Evolutionary conservation across 2,329 filamentous ascomycete species (phyloP), one percentile per base, ranked within the genome.

Genomic region (Pseudocercospora cruenta): DNA sequence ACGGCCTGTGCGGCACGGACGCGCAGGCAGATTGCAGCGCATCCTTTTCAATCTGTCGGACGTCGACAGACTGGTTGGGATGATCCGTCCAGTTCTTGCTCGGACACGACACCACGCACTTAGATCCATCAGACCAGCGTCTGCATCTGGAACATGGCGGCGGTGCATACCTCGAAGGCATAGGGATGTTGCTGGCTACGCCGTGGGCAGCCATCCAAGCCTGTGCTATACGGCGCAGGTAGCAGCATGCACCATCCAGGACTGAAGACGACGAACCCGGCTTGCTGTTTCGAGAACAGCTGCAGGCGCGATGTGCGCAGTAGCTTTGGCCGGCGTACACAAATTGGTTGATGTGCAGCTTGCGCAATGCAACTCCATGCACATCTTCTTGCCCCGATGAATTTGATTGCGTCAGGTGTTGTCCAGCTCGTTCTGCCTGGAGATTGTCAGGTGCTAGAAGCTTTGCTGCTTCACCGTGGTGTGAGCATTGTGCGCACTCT

Each of bases 401-500:
- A 19, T 19, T 6, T 19, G 39, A 16, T 43, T 19, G 39, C 39
- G 39, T 8, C 39, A 19, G 16, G 39, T 43, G 39, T 43, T 19
- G 39, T 7, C 39, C 39, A 43, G 39, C 39, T 43, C 39, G 16
- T 43, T 8, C 39, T n/a, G 39, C 16, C 5, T 19, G 39, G 16
- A n/a, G n/a, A 8, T 19, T 43, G 39, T 19, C 39, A 4, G 39
- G 39, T 43, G 4, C 39, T 19, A 1, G 39, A n/a, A 8, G 22
- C 12, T 16, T 10, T 43, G 33, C 55, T 63, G 22, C 57, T 63
- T 78, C 75, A 78, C 19, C 70, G 72, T 24, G 74, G 72, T 19
- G 78, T 81, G 67, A 93, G 74, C 75, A 94, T 75, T 3, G 82
- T 82, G 75, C 88, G 86, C 4, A 91, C 90, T 69, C 89, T 83